Conservation (phyloP, 148 eudicot species). For the Dysphania ambrosioides region DNA sequence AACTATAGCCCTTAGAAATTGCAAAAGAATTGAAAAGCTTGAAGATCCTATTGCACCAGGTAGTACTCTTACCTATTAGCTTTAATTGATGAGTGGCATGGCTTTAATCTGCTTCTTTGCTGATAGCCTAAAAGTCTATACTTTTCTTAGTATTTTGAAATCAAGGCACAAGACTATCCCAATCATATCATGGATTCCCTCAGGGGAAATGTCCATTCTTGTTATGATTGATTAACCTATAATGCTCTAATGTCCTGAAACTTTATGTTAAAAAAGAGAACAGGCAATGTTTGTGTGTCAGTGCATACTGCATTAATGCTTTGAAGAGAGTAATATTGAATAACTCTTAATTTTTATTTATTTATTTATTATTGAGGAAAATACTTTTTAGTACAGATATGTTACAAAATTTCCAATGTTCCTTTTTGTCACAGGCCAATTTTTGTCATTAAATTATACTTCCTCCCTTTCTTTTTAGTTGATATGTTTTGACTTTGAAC, state of each 20-base stretch:
- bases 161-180: not conserved
- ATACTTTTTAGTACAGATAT: not conserved
- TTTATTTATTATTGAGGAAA: not conserved
- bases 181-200: not conserved
- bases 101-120: too few species aligned
- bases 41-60: slow-evolving; percentile 88
- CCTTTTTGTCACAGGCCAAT: not conserved
- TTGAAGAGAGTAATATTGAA: not conserved
- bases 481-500: too few species aligned
- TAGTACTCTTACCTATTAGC: slow-evolving; percentile 14
- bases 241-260: not conserved
- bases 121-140: too few species aligned
- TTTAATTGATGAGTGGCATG: not conserved
- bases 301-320: not conserved
- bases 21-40: slow-evolving; percentile 89
- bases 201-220: not conserved
- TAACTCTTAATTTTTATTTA: not conserved
- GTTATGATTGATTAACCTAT: not conserved
- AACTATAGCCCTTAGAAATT: slow-evolving; percentile 79
- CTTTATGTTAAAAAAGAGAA: not conserved
- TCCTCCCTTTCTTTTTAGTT: too few species aligned
- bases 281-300: not conserved
- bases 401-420: not conserved
- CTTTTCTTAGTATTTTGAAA: not conserved
- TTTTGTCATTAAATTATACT: too few species aligned